A percentile compares a stretch with the other conserved stretches of the same genome.
phyloP scores from a whole-genome alignment of 352 stramenopile genomes.

The Phytophthora lateralis region DNA sequence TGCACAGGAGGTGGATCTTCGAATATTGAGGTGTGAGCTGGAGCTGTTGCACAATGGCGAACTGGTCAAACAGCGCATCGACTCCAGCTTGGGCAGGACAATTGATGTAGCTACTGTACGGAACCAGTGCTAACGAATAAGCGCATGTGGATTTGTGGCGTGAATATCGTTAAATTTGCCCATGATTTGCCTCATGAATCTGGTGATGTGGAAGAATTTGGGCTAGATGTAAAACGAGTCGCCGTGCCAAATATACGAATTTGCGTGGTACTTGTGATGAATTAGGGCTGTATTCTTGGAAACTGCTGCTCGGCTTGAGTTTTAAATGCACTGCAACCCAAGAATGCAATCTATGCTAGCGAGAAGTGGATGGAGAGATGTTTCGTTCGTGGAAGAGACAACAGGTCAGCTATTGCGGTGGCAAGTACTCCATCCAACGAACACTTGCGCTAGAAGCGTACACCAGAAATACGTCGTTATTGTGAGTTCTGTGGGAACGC shows the following conservation, averaged over 20 bases:
- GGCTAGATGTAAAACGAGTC: no score
- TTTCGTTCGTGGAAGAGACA: slow-evolving; percentile 6
- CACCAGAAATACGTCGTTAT: slow-evolving; percentile 1
- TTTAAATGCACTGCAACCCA: neutral
- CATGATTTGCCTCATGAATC: no score
- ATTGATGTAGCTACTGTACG: neutral
- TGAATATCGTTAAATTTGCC: no score
- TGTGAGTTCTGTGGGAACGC: slow-evolving; percentile 1
- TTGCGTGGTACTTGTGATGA: no score
- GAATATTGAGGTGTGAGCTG: slow-evolving; percentile 46
- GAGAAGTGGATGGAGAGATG: neutral
- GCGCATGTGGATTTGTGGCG: no score
- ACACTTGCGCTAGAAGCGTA: slow-evolving; percentile 16
- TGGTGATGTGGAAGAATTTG: no score
- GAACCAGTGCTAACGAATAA: no score
- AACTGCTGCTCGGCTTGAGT: neutral
- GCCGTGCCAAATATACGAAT: no score
- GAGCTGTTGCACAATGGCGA: slow-evolving; percentile 40
- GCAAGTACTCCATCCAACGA: slow-evolving; percentile 11
- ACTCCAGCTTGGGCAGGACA: neutral
- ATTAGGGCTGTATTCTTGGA: neutral
- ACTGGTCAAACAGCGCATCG: slow-evolving; percentile 19
- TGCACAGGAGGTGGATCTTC: slow-evolving; percentile 23
- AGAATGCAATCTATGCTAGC: neutral
- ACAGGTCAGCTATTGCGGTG: slow-evolving; percentile 10